Evolutionary conservation across 2,329 filamentous ascomycete genomes (phyloP), one percentile per base, ranked within the genome.

Genomic region (Claviceps sp.): DNA sequence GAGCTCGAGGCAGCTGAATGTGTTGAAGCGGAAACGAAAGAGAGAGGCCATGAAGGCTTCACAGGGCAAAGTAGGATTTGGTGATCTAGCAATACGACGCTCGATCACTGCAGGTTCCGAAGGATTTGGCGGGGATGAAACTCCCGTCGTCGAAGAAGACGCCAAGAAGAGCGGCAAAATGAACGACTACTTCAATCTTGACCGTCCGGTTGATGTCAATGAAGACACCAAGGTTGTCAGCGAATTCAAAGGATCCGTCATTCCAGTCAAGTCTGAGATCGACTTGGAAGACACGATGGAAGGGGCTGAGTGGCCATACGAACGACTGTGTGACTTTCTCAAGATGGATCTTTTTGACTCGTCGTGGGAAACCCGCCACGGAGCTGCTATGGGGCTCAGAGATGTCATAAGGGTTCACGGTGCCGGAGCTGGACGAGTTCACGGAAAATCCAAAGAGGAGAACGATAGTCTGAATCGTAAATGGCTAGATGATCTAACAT

Each of bases 401-500:
- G 93, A 98, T 67, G 82, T 98, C 17, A 76, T 96, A 50, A 83
- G 91, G 56, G 86, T 89, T n/a, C 93, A 98, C 62, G 93, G 93
- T 44, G 80, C 75, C 50, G 93, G 91, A 52, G 91, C 93, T 53
- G 94, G 93, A 40, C 83, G 91, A 50, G 65, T 81, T 52, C 81
- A 77, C 55, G 84, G 82, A 54, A 91, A 85, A 65, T 76, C 77
- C 10, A 79, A 81, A 57, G 62, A 70, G 30, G 84, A 94, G 60
- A 98, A 98, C 62, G 81, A 95, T 61, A 64, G 69, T 1, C 73
- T 87, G 45, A 98, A 97, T 61, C 80, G 84, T 55, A 78, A 75
- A 63, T 98, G 89, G 89, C 78, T 98, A 19, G 87, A 97, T 62
- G 91, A 98, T 62, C 76, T 98, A 50, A 89, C 90, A n/a, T 96